Evolutionary conservation across 2,329 filamentous ascomycete genomes (phyloP).

Genomic region (Hypoxylon sp.): DNA sequence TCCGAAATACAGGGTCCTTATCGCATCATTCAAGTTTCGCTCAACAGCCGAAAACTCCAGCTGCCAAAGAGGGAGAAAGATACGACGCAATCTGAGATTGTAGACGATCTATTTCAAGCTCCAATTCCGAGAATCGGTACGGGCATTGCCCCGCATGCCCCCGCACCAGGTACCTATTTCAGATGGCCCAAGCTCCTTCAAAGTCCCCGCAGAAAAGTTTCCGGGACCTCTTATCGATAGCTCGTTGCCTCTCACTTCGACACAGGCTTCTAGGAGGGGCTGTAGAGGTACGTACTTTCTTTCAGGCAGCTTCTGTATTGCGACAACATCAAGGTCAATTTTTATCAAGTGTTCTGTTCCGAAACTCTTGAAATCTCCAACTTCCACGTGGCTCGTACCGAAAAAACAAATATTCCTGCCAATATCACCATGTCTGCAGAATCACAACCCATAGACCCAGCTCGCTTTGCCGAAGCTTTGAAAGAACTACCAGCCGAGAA

Average conservation of each 20-base stretch:
- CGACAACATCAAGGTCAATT: constrained; percentile 31
- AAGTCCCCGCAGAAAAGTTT: constrained; percentile 34
- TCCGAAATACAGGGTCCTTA: constrained; percentile 47
- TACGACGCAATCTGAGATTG: constrained; percentile 10
- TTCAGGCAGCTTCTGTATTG: constrained; percentile 47
- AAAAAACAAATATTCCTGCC: not conserved
- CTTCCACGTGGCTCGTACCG: constrained; percentile 3
- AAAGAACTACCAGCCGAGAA: constrained; percentile 75
- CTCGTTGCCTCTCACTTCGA: not conserved
- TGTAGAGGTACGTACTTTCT: constrained; percentile 16
- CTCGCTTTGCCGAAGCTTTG: constrained; percentile 77
- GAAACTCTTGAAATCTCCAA: not conserved
- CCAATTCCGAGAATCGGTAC: constrained; percentile 24
- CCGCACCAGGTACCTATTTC: constrained; percentile 15
- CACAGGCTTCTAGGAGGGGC: not conserved
- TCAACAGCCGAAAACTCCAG: constrained; percentile 30
- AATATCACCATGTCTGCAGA: constrained; percentile 71
- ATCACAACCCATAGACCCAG: constrained; percentile 71
- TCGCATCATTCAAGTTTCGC: constrained; percentile 45
- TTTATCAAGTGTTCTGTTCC: not conserved
- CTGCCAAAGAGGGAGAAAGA: constrained; percentile 12
- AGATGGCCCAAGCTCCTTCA: constrained; percentile 44
- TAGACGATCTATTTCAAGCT: constrained; percentile 11
- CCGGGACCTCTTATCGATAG: constrained; percentile 33
- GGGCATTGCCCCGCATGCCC: constrained; percentile 11